A percentile compares a stretch with the other conserved stretches of the same genome.
Evolutionary conservation across 352 stramenopile genomes (phyloP).

Genomic region (Pythium brachiatum): DNA sequence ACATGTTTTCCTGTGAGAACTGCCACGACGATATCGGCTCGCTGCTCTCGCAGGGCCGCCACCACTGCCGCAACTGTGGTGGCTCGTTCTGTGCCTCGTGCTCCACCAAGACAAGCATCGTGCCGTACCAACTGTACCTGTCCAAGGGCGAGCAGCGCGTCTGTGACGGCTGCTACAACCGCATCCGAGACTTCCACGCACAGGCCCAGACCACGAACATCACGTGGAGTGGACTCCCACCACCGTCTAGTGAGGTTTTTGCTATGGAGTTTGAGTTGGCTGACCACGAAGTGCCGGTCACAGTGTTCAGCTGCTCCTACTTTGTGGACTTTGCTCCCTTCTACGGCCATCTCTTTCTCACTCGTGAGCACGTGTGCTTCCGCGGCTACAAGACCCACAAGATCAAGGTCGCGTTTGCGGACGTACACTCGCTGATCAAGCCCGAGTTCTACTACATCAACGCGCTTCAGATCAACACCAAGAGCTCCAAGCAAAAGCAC

Average conservation of each 20-base stretch:
- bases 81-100: conserved; percentile 72
- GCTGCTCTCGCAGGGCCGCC: conserved; percentile 58
- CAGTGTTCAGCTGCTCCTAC: conserved; percentile 75
- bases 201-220: conserved; percentile 57
- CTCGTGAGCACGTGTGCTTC: conserved; percentile 68
- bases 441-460: conserved; percentile 87
- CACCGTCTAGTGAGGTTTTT: conserved; percentile 34
- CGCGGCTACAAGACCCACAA: conserved; percentile 45
- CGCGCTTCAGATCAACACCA: conserved; percentile 70
- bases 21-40: conserved; percentile 75
- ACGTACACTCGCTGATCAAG: conserved; percentile 69
- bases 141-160: conserved; percentile 59
- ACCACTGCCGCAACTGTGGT: conserved; percentile 82
- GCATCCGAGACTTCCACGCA: conserved; percentile 69
- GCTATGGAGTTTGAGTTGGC: conserved; percentile 45
- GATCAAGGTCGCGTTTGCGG: conserved; percentile 57
- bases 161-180: conserved; percentile 70
- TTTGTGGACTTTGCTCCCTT: conserved; percentile 70
- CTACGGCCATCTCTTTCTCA: conserved; percentile 75
- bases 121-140: conserved; percentile 66
- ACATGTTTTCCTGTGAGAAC: conserved; percentile 74
- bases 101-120: conserved; percentile 45
- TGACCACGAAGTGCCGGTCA: conserved; percentile 42
- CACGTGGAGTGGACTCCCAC: conserved; percentile 62
- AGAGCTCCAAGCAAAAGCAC: conserved; percentile 47